Percentiles rank a stretch among this genome's conserved stretches.
phyloP scores from a whole-genome alignment of 805 yeast species.

The Teunomyces panamensis region DNA sequence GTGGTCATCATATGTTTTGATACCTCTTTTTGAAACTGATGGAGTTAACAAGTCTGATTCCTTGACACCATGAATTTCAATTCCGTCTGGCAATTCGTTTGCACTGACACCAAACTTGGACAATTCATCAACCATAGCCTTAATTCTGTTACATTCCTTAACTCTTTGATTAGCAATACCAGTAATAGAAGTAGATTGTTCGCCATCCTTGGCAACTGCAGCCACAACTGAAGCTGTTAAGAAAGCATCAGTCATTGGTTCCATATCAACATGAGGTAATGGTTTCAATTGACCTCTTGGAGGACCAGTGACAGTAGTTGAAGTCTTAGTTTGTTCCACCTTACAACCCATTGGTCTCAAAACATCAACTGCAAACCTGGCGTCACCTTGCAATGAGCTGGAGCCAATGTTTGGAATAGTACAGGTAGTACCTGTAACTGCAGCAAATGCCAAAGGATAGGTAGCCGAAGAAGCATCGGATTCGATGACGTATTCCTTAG shows the following conservation, averaged over 20 bases:
- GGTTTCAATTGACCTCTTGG: conserved; percentile 65
- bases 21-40: conserved; percentile 46
- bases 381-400: conserved; percentile 93
- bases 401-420: conserved; percentile 94
- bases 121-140: conserved; percentile 87
- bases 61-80: conserved; percentile 73
- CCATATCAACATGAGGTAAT: conserved; percentile 85
- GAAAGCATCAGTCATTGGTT: conserved; percentile 99
- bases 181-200: conserved; percentile 67
- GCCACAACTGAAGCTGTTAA: conserved; percentile 96
- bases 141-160: conserved; percentile 94
- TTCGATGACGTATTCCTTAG: conserved; percentile 83
- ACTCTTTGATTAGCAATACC: conserved; percentile 99
- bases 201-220: conserved; percentile 65
- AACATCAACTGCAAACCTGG: conserved; percentile 92
- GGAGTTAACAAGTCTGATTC: conserved; percentile 55
- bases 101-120: conserved; percentile 88
- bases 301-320: conserved; percentile 94
- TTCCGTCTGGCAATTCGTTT: conserved; percentile 87
- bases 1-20: conserved; percentile 88
- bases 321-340: conserved; percentile 76
- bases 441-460: conserved; percentile 96
- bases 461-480: conserved; percentile 98
- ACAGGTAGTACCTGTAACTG: conserved; percentile 88
- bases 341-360: conserved; percentile 92